Conservation (phyloP, 805 yeast genomes). For the Metschnikowia reukaufii region DNA sequence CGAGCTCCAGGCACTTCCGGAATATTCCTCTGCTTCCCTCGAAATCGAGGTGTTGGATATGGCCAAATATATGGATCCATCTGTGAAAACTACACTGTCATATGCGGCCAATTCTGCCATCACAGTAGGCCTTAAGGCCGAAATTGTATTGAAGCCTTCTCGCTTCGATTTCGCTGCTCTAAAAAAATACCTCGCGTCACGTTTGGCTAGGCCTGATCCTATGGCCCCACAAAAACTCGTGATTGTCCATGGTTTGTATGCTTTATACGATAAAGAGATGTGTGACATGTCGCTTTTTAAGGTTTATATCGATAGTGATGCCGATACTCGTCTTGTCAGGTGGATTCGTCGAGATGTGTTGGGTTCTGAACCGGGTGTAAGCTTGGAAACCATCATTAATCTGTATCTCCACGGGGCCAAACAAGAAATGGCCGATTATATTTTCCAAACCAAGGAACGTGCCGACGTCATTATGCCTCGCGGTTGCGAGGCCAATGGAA, state of each 20-base stretch:
- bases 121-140: slow-evolving; percentile 24
- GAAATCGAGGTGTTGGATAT: slow-evolving; percentile 45
- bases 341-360: slow-evolving; percentile 56
- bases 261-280: slow-evolving; percentile 62
- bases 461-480: slow-evolving; percentile 77
- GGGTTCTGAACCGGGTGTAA: neutral
- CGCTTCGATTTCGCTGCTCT: slow-evolving; percentile 39
- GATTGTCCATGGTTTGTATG: slow-evolving; percentile 76
- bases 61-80: slow-evolving; percentile 33
- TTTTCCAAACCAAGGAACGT: slow-evolving; percentile 64
- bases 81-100: slow-evolving; percentile 17
- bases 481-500: slow-evolving; percentile 62
- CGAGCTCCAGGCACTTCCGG: slow-evolving; percentile 20
- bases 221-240: slow-evolving; percentile 26
- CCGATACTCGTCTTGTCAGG: slow-evolving; percentile 80
- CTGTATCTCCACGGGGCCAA: slow-evolving; percentile 57
- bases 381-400: slow-evolving; percentile 40
- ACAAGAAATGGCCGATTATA: slow-evolving; percentile 65
- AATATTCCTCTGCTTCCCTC: slow-evolving; percentile 12
- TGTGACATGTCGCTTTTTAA: slow-evolving; percentile 59
- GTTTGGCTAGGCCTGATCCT: slow-evolving; percentile 20
- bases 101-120: slow-evolving; percentile 28
- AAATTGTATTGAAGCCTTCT: slow-evolving; percentile 37
- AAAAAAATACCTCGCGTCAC: slow-evolving; percentile 18
- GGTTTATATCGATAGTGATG: slow-evolving; percentile 79